These are phyloP conservation scores for Aspergillus sp. DNA, from an alignment of 2,329 filamentous ascomycete species.

Conservation along the genomic window DNA sequence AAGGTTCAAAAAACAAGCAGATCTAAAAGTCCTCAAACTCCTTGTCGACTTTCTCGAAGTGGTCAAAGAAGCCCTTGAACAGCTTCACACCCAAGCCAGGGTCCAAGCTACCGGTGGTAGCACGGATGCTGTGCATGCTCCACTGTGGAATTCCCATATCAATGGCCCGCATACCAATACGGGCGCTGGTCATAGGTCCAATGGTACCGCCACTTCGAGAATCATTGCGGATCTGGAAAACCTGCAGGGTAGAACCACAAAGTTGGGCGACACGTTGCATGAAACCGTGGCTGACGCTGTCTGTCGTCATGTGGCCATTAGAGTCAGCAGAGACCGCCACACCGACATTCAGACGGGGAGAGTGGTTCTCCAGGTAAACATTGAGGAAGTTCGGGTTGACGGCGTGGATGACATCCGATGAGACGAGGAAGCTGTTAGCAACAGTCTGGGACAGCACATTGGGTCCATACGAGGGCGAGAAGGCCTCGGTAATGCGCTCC, in stretches of 20 bases:
- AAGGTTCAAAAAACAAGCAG: background rate
- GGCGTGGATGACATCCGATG: conserved; percentile 88
- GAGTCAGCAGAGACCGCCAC: conserved; percentile 74
- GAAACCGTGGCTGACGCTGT: conserved; percentile 77
- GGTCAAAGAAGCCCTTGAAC: conserved; percentile 84
- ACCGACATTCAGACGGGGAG: conserved; percentile 83
- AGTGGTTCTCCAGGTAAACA: conserved; percentile 78
- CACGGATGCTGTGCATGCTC: conserved; percentile 89
- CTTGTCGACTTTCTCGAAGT: conserved; percentile 76
- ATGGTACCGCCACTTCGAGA: conserved; percentile 85
- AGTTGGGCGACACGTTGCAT: conserved; percentile 74
- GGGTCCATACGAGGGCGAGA: conserved; percentile 45
- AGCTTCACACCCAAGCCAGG: conserved; percentile 82
- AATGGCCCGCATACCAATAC: conserved; percentile 74
- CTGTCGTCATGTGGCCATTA: conserved; percentile 96
- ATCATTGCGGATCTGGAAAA: conserved; percentile 95
- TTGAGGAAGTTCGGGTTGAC: conserved; percentile 90
- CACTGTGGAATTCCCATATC: conserved; percentile 88
- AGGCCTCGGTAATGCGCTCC: conserved; percentile 70
- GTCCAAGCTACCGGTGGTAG: conserved; percentile 79
- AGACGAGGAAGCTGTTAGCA: conserved; percentile 87
- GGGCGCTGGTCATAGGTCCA: conserved; percentile 80
- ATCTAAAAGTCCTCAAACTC: conserved; percentile 57
- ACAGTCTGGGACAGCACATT: conserved; percentile 73
- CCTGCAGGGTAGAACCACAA: conserved; percentile 66